Conservation (phyloP, 805 yeast species). For the Candida vartiovaarae region DNA sequence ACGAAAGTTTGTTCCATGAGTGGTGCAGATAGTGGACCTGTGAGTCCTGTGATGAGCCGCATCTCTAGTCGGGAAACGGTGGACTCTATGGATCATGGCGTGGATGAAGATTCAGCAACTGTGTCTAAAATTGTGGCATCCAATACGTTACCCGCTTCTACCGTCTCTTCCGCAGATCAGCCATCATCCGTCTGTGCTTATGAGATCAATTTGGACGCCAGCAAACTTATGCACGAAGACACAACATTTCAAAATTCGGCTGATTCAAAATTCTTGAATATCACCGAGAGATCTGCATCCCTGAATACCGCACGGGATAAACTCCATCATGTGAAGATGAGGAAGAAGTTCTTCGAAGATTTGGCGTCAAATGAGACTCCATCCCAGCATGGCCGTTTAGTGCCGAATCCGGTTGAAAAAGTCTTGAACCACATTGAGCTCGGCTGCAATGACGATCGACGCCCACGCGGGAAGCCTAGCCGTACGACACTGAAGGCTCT, state of each 20-base stretch:
- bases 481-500: conserved; percentile 17
- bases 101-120: too few relatives aligned
- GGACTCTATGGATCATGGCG: too few relatives aligned
- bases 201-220: too few relatives aligned
- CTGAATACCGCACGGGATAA: not conserved
- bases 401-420: not conserved
- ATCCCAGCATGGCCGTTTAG: not conserved
- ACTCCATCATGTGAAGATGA: not conserved
- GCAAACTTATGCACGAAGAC: not conserved
- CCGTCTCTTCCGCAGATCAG: too few relatives aligned
- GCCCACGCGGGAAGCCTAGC: conserved; percentile 10
- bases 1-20: too few relatives aligned
- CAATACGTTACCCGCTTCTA: too few relatives aligned
- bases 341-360: conserved; percentile 16
- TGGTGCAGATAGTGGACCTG: too few relatives aligned
- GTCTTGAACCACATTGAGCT: conserved; percentile 1
- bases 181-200: too few relatives aligned
- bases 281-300: not conserved
- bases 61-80: not conserved
- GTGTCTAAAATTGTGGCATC: too few relatives aligned
- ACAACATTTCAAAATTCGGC: not conserved
- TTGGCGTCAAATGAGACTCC: not conserved
- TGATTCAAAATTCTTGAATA: too few relatives aligned
- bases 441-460: not conserved
- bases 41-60: not conserved